Conservation (phyloP, 257 asterid genomes). For the Anisodus tanguticus region DNA sequence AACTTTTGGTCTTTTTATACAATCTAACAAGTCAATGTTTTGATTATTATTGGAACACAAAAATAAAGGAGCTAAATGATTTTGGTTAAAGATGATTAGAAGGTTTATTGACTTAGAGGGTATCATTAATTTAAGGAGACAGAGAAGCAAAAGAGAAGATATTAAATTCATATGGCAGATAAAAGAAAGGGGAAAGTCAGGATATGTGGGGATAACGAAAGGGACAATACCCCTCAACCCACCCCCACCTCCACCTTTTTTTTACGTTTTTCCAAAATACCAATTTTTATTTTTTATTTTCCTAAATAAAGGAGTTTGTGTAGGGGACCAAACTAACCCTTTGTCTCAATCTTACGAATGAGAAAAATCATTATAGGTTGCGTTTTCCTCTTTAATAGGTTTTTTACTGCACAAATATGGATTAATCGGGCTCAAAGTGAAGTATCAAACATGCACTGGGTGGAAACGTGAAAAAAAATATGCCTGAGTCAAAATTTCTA, state of each 20-base stretch:
- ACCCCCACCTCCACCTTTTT: background rate
- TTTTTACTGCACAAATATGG: too few species aligned
- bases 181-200: slow-evolving; percentile 26
- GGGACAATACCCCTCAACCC: slow-evolving; percentile 27
- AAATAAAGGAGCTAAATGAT: background rate
- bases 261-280: background rate
- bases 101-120: slow-evolving; percentile 18
- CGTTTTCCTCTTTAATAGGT: too few species aligned
- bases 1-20: background rate
- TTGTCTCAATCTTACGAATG: slow-evolving; percentile 35
- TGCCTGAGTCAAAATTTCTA: background rate
- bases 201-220: slow-evolving; percentile 35
- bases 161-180: slow-evolving; percentile 20
- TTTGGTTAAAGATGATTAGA: slow-evolving; percentile 8
- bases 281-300: background rate
- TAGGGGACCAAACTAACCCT: slow-evolving; percentile 40
- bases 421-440: too few species aligned
- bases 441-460: too few species aligned
- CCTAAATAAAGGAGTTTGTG: background rate
- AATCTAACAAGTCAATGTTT: background rate
- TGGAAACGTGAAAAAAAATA: too few species aligned
- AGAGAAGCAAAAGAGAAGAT: slow-evolving; percentile 26
- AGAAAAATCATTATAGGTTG: background rate
- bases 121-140: background rate
- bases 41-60: background rate